Conservation (phyloP, 495 filamentous ascomycete genomes). For the Pseudotulostoma volvatum region DNA sequence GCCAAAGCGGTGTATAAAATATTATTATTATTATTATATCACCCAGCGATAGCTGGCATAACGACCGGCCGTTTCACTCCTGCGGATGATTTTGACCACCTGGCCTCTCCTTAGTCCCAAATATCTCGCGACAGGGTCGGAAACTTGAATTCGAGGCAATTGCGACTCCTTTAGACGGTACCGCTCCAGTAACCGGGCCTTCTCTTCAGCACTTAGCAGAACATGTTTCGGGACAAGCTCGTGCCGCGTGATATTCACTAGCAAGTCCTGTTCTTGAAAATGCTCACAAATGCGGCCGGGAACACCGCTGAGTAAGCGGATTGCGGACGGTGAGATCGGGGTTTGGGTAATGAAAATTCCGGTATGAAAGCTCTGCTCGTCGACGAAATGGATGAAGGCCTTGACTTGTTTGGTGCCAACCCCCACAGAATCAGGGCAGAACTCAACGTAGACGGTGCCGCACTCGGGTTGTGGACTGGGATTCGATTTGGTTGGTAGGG, state of each 20-base stretch:
- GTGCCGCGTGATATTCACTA: conserved; percentile 97
- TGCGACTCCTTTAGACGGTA: conserved; percentile 96
- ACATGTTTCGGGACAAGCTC: conserved; percentile 93
- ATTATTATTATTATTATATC: conserved; percentile 30
- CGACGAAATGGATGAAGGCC: conserved; percentile 66
- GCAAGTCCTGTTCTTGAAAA: conserved; percentile 85
- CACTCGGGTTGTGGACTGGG: conserved; percentile 53
- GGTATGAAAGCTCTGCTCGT: conserved; percentile 60
- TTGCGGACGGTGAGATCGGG: conserved; percentile 65
- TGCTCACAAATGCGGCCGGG: conserved; percentile 69
- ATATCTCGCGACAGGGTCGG: conserved; percentile 86
- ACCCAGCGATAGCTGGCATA: conserved; percentile 50
- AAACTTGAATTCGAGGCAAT: conserved; percentile 76
- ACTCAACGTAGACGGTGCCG: conserved; percentile 87
- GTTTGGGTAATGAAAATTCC: conserved; percentile 76
- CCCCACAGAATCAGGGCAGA: conserved; percentile 48
- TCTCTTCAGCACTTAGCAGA: conserved; percentile 78
- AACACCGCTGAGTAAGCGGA: conserved; percentile 54
- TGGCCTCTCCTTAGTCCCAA: conserved; percentile 81
- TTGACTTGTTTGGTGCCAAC: conserved; percentile 88
- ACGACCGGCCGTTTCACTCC: conserved; percentile 44
- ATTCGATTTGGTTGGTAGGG: conserved; percentile 42
- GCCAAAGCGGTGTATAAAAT: too few relatives aligned
- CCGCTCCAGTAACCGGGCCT: conserved; percentile 59
- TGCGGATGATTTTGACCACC: conserved; percentile 95